Conservation (phyloP, 441 rosid species). For the Flueggea neowawraea region DNA sequence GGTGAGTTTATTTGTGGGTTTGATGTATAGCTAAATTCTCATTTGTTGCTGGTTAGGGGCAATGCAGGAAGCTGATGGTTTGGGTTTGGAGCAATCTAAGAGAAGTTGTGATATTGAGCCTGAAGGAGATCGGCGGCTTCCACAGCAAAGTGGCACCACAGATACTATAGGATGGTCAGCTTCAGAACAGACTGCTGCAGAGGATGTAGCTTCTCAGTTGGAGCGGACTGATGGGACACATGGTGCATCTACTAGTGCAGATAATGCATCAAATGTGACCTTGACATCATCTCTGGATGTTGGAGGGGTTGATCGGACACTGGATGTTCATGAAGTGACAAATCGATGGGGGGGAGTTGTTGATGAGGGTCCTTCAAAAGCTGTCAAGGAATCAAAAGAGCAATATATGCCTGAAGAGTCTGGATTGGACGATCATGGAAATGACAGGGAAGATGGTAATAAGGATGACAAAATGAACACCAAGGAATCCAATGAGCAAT, state of each 20-base stretch:
- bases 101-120: conserved; percentile 27
- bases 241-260: conserved; percentile 24
- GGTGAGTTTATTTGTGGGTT: conserved; percentile 21
- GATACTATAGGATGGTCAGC: conserved; percentile 30
- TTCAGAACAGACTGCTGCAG: conserved; percentile 17
- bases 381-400: conserved; percentile 28
- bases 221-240: conserved; percentile 26
- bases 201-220: conserved; percentile 30
- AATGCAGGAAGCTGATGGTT: conserved; percentile 88
- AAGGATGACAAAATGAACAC: conserved; percentile 25
- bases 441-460: conserved; percentile 19
- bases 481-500: conserved; percentile 34
- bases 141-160: conserved; percentile 18
- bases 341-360: conserved; percentile 23
- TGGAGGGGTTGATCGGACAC: conserved; percentile 23
- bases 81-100: conserved; percentile 39
- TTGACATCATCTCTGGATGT: conserved; percentile 21
- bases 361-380: conserved; percentile 22
- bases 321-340: conserved; percentile 25
- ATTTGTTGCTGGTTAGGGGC: conserved; percentile 94
- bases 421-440: conserved; percentile 15
- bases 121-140: conserved; percentile 20
- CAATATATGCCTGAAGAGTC: conserved; percentile 35
- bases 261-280: conserved; percentile 25
- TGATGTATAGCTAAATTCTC: conserved; percentile 68